Percentiles rank a stretch among this genome's conserved stretches.
Evolutionary conservation across 208 protist species (phyloP).

Genomic region (Leptomonas seymouri): DNA sequence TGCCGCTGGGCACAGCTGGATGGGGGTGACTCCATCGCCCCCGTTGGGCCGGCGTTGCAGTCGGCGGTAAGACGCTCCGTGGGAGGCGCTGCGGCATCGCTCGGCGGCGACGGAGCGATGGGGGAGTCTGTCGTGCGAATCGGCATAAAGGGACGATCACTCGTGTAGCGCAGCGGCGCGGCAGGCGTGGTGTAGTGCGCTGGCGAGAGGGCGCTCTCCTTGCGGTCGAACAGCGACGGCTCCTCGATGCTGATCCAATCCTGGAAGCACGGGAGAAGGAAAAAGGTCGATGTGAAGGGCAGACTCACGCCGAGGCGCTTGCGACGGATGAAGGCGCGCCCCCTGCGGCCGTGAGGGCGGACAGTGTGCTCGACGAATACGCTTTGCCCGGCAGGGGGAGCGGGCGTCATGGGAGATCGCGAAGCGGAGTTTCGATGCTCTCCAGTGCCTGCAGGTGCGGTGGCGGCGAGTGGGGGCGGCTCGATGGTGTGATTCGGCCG

Average conservation of each 20-base stretch:
- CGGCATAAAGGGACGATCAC: slow-evolving; percentile 38
- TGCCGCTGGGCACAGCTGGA: neutral
- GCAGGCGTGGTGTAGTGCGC: slow-evolving; percentile 16
- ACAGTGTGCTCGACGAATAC: slow-evolving; percentile 26
- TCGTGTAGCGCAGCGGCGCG: slow-evolving; percentile 25
- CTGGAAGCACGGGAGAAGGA: slow-evolving; percentile 39
- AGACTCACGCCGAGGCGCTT: slow-evolving; percentile 61
- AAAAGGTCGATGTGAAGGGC: slow-evolving; percentile 61
- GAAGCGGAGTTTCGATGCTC: neutral
- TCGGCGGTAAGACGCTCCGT: slow-evolving; percentile 13
- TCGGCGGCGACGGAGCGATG: neutral
- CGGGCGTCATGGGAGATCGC: neutral
- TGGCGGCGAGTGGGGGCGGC: slow-evolving; percentile 14
- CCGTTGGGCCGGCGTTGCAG: too few species aligned
- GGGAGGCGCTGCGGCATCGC: neutral
- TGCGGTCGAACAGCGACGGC: slow-evolving; percentile 45
- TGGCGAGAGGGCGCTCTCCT: slow-evolving; percentile 37
- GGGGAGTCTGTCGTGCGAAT: slow-evolving; percentile 11
- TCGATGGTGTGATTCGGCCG: slow-evolving; percentile 76
- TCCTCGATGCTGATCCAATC: slow-evolving; percentile 80
- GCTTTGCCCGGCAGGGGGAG: slow-evolving; percentile 4
- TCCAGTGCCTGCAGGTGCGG: neutral
- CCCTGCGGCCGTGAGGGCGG: slow-evolving; percentile 16
- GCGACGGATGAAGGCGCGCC: slow-evolving; percentile 29
- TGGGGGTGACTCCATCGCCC: slow-evolving; percentile 19